Conservation (phyloP, 2,329 filamentous ascomycete species). For the Microcera coccophila region DNA sequence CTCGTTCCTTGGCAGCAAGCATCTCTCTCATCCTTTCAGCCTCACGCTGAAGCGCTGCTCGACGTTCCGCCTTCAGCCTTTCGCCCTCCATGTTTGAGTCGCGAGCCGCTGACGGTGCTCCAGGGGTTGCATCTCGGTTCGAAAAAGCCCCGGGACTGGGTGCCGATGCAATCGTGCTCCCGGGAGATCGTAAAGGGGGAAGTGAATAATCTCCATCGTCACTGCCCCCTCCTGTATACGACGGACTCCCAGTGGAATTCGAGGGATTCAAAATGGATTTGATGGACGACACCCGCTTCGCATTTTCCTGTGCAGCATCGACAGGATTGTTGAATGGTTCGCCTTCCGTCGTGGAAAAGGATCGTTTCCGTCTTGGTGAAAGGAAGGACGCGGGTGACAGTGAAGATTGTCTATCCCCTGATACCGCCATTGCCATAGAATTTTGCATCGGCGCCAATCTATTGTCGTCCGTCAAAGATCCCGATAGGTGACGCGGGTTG, state of each 20-base stretch:
- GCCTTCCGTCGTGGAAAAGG: conserved; percentile 59
- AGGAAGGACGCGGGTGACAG: conserved; percentile 59
- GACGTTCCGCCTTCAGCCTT: conserved; percentile 55
- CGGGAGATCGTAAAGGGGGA: conserved; percentile 43
- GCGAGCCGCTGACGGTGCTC: conserved; percentile 15
- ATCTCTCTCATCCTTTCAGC: conserved; percentile 72
- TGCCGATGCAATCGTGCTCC: conserved; percentile 38
- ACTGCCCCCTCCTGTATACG: conserved; percentile 28
- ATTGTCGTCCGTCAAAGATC: conserved; percentile 53
- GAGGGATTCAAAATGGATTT: conserved; percentile 68
- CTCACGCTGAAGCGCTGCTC: conserved; percentile 65
- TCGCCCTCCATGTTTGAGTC: conserved; percentile 43
- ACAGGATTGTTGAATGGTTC: conserved; percentile 36
- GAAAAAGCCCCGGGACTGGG: conserved; percentile 41
- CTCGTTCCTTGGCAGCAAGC: conserved; percentile 68
- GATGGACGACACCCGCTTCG: conserved; percentile 68
- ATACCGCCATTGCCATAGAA: conserved; percentile 39
- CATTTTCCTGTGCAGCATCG: conserved; percentile 43
- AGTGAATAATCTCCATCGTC: conserved; percentile 39
- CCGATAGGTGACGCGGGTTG: conserved; percentile 34
- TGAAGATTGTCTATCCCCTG: conserved; percentile 50
- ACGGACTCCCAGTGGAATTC: conserved; percentile 21
- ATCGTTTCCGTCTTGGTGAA: conserved; percentile 60
- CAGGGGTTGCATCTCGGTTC: conserved; percentile 28
- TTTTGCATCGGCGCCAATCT: conserved; percentile 51